Base-by-base conservation (phyloP, 805 yeast genomes). In the Saitoella complicata region DNA sequence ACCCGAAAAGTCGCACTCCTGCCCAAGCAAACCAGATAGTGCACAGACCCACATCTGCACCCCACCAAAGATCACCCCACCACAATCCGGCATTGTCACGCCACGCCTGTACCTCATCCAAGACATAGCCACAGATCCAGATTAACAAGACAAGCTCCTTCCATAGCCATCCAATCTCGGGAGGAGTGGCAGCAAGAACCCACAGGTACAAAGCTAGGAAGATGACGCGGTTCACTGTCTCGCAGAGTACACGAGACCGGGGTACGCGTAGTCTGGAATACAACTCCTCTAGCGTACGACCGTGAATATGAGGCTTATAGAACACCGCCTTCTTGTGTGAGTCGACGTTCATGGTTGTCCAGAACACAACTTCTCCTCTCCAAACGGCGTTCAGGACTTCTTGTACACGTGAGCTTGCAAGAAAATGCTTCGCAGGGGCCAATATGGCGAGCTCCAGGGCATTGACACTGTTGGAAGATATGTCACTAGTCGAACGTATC, bases 111-210 rank as follows among this genome's bases (percentile, higher is more conserved):
- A 86, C 59, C 54, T 86, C 95, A 0, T 94, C 95, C 62, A 84
- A 81, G 5, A 85, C 81, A 38, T 87, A 76, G 0, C 95, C 95
- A 2, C 82, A 78, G 0, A 94, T 87, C 95, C 95, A 86, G 6
- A 82, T 64, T 33, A 33, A 33, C 36, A 33, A 33, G 60, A 86
- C 94, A 5, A 86, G 73, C 0, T 53, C 21, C n/a, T 55, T 41
- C 41, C 59, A 63, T 10, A 56, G 46, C 8, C 39, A 30, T 4
- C 48, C 42, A 38, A 50, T 38, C 8, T 42, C 51, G 10, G 45
- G 35, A 43, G 37, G 39, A 38, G 48, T 37, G 13, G 51, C 50
- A 41, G 51, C 47, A 34, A 57, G 45, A n/a, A 58, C 54, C 6
- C 48, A 46, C 37, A 56, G 57, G 43, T 58, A 57, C n/a, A 58